Base-by-base conservation (phyloP, 768 basidiomycete genomes). In the Paxillus ammoniavirescens region DNA sequence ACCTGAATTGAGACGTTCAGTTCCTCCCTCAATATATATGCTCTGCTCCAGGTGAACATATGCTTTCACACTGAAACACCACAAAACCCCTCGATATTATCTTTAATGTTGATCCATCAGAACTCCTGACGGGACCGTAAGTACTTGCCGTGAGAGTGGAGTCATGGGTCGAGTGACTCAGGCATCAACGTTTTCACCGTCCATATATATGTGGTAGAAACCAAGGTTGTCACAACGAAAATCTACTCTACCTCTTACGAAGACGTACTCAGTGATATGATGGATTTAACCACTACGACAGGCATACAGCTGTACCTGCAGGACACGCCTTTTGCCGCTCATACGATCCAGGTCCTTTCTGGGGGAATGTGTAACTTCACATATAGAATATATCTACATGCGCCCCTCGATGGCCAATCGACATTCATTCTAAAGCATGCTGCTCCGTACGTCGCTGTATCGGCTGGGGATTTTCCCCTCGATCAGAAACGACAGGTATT, bases 341-440 rank as follows among this genome's bases (percentile, higher is more conserved):
- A 66, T 23, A 62, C 60, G 3, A 69, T 79, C 23, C 65, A 65
- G 6, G 55, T 64, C 8, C 74, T 87, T 21, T 66, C 72, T 4
- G 86, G 85, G 2, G 86, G 86, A 6, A 47, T 31, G 18, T 74
- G 72, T 30, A 87, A 86, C 66, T 87, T 77, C 64, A 65, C 75
- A n/a, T 88, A 75, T 62, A 77, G 86, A 30, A 61, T 87, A n/a
- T 62, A 64, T 31, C 72, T 86, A 41, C 57, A 55, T 14, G 56
- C 46, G 33, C 73, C 75, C 8, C 70, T 78, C 52, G 61, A 75
- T 36, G 81, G 78, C 0, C 67, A 61, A 4, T 53, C 63, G 47
- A 84, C 82, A 4, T 62, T 83, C 12, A 72, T 88, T 30, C 59
- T 87, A 41, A 88, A 89, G 66, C 82, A 87, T 67, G 75, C 76